These are phyloP conservation scores for Helotiales sp. DNA, from an alignment of 2,329 filamentous ascomycete genomes.

Conservation along the genomic window DNA sequence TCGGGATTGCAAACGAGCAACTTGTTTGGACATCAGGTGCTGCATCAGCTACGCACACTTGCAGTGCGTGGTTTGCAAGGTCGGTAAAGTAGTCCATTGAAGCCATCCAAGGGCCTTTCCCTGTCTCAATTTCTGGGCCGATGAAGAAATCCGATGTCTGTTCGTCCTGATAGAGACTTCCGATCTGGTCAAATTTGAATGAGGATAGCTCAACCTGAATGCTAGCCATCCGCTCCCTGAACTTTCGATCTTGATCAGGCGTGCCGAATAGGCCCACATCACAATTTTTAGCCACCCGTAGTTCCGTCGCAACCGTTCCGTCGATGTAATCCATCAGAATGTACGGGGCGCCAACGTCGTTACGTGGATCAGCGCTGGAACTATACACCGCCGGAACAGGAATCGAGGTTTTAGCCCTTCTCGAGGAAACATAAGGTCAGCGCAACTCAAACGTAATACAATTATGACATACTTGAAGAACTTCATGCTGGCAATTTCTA, in stretches of 20 bases:
- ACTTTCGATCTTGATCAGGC: not conserved
- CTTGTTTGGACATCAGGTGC: not conserved
- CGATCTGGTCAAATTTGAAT: not conserved
- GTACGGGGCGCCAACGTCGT: not conserved
- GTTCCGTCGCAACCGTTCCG: not conserved
- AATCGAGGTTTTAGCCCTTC: not conserved
- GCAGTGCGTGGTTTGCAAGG: not conserved
- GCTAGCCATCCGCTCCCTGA: not conserved
- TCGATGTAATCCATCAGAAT: not conserved
- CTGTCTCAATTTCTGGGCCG: not conserved
- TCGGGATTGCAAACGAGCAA: not conserved
- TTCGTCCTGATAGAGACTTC: not conserved
- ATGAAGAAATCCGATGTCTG: not conserved
- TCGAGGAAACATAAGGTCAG: not conserved
- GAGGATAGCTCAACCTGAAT: not conserved
- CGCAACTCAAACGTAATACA: not conserved
- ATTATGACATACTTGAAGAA: not conserved
- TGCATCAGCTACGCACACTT: not conserved
- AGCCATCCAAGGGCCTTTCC: not conserved
- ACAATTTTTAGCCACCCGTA: not conserved
- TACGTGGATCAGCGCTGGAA: not conserved
- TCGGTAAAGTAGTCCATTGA: not conserved
- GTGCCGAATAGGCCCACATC: not conserved
- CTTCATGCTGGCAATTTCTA: not conserved
- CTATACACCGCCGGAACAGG: not conserved